Evolutionary conservation across 148 eudicot genomes (phyloP).

Genomic region (Cornus controversa): DNA sequence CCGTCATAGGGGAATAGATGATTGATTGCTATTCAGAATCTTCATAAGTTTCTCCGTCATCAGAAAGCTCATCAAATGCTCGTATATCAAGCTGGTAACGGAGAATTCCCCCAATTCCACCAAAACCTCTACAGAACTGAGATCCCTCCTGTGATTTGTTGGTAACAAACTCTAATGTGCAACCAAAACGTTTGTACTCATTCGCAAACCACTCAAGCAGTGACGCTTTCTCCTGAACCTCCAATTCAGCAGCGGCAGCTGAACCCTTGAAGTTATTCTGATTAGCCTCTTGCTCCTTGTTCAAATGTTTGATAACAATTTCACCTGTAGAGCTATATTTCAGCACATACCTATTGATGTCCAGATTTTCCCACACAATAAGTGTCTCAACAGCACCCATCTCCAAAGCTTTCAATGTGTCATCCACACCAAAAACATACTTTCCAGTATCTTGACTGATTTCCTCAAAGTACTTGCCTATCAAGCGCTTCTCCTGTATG

Average conservation of each 20-base stretch:
- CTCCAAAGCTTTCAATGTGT: constrained; percentile 18
- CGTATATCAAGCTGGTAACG: constrained; percentile 33
- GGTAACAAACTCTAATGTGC: constrained; percentile 27
- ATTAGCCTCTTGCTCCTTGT: constrained; percentile 17
- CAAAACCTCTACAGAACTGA: constrained; percentile 33
- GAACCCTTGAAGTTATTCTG: constrained; percentile 14
- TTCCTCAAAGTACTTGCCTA: constrained; percentile 24
- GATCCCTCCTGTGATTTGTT: constrained; percentile 32
- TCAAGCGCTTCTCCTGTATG: constrained; percentile 20
- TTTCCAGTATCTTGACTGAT: constrained; percentile 28
- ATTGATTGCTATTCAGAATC: constrained; percentile 32
- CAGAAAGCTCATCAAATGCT: constrained; percentile 23
- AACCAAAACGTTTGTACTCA: constrained; percentile 23
- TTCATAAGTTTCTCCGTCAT: constrained; percentile 19
- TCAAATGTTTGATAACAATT: constrained; percentile 18
- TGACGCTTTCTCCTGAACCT: constrained; percentile 14
- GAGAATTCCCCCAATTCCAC: constrained; percentile 31
- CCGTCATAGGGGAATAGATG: constrained; percentile 11
- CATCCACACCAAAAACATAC: constrained; percentile 25
- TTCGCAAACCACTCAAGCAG: constrained; percentile 27
- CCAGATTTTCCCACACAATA: constrained; percentile 24
- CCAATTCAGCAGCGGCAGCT: constrained; percentile 11
- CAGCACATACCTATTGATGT: constrained; percentile 12
- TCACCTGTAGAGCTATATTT: constrained; percentile 14
- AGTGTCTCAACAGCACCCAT: constrained; percentile 25